Conservation (phyloP, 768 basidiomycete genomes). For the Kwoniella dendrophila region DNA sequence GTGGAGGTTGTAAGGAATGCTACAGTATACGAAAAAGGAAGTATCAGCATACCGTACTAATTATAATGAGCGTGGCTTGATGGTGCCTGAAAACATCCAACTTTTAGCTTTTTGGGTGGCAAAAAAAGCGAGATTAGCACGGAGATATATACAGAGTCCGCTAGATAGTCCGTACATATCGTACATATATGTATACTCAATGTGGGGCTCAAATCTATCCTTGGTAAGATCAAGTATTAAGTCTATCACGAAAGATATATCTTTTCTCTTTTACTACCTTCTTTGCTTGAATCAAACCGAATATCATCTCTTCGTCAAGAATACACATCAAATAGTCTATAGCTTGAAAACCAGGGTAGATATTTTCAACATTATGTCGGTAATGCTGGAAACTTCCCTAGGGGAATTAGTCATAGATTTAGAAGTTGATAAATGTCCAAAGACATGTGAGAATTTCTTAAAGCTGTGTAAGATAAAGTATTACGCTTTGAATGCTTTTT, state of each 20-base stretch:
- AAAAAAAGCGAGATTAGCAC: not conserved
- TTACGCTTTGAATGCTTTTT: slow-evolving; percentile 95
- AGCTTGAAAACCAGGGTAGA: too few species aligned
- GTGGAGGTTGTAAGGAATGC: not conserved
- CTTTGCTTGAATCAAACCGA: too few species aligned
- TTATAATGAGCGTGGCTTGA: not conserved
- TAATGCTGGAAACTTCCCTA: slow-evolving; percentile 92
- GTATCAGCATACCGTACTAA: not conserved
- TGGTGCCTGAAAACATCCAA: too few species aligned
- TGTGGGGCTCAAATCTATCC: too few species aligned
- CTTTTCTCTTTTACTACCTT: too few species aligned
- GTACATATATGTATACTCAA: too few species aligned
- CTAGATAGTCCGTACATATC: too few species aligned
- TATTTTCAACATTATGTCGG: slow-evolving; percentile 83
- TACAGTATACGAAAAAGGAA: slow-evolving; percentile 6
- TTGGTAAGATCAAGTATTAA: too few species aligned
- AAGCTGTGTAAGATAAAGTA: slow-evolving; percentile 97
- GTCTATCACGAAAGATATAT: too few species aligned
- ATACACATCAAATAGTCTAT: too few species aligned
- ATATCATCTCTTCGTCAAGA: too few species aligned
- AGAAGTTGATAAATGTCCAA: slow-evolving; percentile 85
- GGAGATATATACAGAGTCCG: not conserved
- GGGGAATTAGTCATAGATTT: slow-evolving; percentile 97
- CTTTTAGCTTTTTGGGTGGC: too few species aligned
- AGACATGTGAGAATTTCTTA: slow-evolving; percentile 91